A percentile compares a stretch with the other conserved stretches of the same genome.
These are phyloP conservation scores for Talaromyces verruculosus DNA, from an alignment of 2,329 filamentous ascomycete genomes.

Conservation along the genomic window DNA sequence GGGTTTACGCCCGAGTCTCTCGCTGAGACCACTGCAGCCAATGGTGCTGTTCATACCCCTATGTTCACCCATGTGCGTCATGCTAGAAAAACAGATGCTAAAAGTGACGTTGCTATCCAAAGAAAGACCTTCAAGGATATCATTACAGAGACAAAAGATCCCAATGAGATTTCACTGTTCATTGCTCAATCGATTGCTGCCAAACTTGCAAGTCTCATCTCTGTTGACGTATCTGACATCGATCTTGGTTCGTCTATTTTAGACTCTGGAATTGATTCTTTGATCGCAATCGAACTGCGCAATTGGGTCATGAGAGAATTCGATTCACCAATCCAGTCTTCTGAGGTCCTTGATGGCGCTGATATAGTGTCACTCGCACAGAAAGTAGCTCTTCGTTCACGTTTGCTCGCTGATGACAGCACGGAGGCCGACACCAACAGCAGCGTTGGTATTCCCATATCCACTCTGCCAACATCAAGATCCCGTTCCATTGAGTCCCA, in stretches of 20 bases:
- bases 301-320: constrained; percentile 50
- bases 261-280: constrained; percentile 27
- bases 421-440: background rate
- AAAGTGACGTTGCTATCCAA: background rate
- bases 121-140: background rate
- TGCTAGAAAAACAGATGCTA: background rate
- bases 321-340: constrained; percentile 38
- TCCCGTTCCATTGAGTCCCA: too few relatives aligned
- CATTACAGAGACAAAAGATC: background rate
- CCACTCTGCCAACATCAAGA: too few relatives aligned
- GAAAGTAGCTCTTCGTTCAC: background rate
- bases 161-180: background rate
- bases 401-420: background rate
- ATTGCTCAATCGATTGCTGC: background rate
- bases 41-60: background rate
- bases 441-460: background rate
- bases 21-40: background rate
- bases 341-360: constrained; percentile 37
- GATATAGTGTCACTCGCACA: background rate
- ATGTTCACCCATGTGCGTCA: background rate
- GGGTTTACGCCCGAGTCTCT: background rate
- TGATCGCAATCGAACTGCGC: constrained; percentile 10
- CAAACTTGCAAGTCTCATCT: background rate
- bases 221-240: background rate
- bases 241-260: constrained; percentile 23